These are phyloP conservation scores for Taphrina betulina DNA, from an alignment of 1,139 yeast species.

Conservation along the genomic window DNA sequence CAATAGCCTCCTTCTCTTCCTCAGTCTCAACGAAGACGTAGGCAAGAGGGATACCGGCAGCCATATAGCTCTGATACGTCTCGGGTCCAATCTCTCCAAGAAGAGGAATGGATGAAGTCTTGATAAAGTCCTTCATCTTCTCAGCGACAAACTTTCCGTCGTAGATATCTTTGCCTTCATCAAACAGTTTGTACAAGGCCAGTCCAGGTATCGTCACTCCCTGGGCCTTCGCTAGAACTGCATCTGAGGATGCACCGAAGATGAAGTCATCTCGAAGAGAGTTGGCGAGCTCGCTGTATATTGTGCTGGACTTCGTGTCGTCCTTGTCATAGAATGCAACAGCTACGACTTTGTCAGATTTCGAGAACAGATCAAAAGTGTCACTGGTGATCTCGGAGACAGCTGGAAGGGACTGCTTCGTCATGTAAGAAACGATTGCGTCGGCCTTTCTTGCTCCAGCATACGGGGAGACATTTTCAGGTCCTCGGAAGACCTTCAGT, in stretches of 20 bases:
- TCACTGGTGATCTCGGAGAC: conserved; percentile 58
- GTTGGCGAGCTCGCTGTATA: conserved; percentile 58
- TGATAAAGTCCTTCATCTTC: conserved; percentile 57
- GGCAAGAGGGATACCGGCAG: conserved; percentile 72
- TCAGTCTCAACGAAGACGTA: conserved; percentile 77
- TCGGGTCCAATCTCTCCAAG: conserved; percentile 88
- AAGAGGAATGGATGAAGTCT: conserved; percentile 72
- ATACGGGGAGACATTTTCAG: conserved; percentile 52
- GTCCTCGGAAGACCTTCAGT: conserved; percentile 76
- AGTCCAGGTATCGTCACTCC: conserved; percentile 52
- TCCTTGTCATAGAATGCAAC: conserved; percentile 50
- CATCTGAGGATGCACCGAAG: conserved; percentile 59
- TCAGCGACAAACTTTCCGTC: conserved; percentile 46
- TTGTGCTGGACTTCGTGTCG: conserved; percentile 48
- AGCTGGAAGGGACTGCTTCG: conserved; percentile 78
- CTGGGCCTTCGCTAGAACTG: conserved; percentile 51
- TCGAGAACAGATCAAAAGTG: conserved; percentile 52
- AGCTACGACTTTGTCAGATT: conserved; percentile 56
- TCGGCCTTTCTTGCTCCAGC: conserved; percentile 81
- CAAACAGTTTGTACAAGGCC: conserved; percentile 51
- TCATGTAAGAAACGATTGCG: conserved; percentile 75
- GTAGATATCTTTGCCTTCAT: conserved; percentile 50
- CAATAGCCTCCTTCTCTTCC: conserved; percentile 63
- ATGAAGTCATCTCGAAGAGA: conserved; percentile 59
- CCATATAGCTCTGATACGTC: conserved; percentile 74